Base-by-base conservation (phyloP, 495 filamentous ascomycete species). In the Xylaria telfairii region DNA sequence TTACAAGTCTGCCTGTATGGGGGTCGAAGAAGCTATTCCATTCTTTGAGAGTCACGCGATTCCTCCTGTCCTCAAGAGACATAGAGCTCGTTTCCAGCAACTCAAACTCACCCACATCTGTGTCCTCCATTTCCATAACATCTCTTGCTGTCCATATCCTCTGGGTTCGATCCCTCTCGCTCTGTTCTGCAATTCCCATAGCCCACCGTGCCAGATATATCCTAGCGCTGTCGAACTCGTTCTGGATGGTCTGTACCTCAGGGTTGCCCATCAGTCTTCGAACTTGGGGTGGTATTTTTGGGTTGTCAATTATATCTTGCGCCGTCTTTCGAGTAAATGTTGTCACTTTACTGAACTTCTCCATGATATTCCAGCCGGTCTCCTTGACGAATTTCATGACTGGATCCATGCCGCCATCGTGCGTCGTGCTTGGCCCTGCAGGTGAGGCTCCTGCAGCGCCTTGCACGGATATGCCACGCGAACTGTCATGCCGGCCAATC, bases 151-250 rank as follows among this genome's bases (percentile, higher is more conserved):
- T 97, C 91, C 93, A 99, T 73, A 97, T 96, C 46, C 94, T 85
- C 78, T 92, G 90, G 65, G 88, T 93, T 41, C 89, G 79, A 63
- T 99, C 96, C 49, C 88, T 84, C 77, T 99, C 96, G 75, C 94
- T 93, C 82, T 98, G 96, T 79, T 99, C 96, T 0, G 95, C 94
- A 65, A 99, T 96, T 1, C 93, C 96, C 96, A 98, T 98, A 0
- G 96, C 96, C 96, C 96, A 99, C 56, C 96, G 86, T 3, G 96
- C 96, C 28, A 99, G 85, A 74, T 99, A 99, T 46, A 99, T 83
- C 71, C 96, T 87, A 7, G 96, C 96, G 75, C 93, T 97, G 80
- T 98, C 96, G 72, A 98, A 99, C 77, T 99, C 96, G 70, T 98
- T 95, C 78, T 96, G 93, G 57, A 99, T 74, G 0, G 93, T 97